These are phyloP conservation scores for Sanguinoderma infundibulare DNA, from an alignment of 1,284 basidiomycete genomes.

Conservation along the genomic window DNA sequence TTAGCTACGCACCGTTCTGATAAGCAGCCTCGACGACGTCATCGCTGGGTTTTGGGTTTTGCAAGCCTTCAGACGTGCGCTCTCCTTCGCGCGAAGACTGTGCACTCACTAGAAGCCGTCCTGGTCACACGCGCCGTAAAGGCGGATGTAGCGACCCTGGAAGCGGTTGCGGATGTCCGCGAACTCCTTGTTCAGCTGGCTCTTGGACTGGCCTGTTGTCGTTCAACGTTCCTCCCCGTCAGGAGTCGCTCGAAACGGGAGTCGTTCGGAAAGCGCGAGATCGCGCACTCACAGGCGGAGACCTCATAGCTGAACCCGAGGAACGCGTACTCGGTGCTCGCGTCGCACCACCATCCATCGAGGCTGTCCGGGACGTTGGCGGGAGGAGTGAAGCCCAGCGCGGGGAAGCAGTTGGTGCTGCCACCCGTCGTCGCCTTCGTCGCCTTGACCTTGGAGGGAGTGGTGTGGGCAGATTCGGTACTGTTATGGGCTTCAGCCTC, in stretches of 20 bases:
- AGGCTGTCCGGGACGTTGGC: conserved; percentile 46
- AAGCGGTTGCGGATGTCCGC: conserved; percentile 62
- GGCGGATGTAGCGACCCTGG: conserved; percentile 69
- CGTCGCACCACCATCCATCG: conserved; percentile 66
- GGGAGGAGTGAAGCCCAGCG: conserved; percentile 67
- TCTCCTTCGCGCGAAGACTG: neutral
- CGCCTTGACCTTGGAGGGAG: neutral
- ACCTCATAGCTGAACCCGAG: conserved; percentile 77
- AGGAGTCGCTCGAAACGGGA: neutral
- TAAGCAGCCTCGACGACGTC: conserved; percentile 76
- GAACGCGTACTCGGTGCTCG: conserved; percentile 68
- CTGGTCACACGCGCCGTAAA: conserved; percentile 71
- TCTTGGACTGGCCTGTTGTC: conserved; percentile 39
- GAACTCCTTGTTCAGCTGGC: conserved; percentile 62
- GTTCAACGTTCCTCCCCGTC: neutral
- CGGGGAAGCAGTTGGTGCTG: conserved; percentile 52
- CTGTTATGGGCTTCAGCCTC: neutral
- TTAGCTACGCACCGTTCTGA: conserved; percentile 41
- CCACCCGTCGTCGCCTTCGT: neutral
- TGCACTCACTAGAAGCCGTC: conserved; percentile 62
- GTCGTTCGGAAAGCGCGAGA: neutral
- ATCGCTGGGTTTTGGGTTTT: conserved; percentile 49
- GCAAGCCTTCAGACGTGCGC: neutral
- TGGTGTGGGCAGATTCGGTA: neutral
- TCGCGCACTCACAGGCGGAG: conserved; percentile 37